phyloP scores from a whole-genome alignment of 2,329 filamentous ascomycete genomes.

The Rutstroemia sydowiana region DNA sequence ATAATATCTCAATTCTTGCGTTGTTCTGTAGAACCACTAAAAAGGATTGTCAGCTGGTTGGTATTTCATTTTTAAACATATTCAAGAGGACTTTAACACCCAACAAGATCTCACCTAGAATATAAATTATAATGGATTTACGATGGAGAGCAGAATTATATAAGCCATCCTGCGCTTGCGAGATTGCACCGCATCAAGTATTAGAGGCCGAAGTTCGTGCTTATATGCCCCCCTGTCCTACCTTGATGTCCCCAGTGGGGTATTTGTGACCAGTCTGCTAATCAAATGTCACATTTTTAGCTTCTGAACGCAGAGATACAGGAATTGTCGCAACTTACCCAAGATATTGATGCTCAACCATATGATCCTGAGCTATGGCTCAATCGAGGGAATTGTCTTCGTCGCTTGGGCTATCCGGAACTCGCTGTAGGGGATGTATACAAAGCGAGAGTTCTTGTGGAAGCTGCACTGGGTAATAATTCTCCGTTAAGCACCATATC shows the following conservation, averaged over 20 bases:
- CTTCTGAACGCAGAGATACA: constrained; percentile 16
- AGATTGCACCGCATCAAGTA: constrained; percentile 16
- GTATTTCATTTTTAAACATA: too few relatives aligned
- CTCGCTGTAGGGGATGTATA: constrained; percentile 29
- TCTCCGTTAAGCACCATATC: constrained; percentile 23
- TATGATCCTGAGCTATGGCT: constrained; percentile 27
- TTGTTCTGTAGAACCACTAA: too few relatives aligned
- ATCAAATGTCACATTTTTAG: constrained; percentile 10
- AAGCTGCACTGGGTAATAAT: constrained; percentile 18
- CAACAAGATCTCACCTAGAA: too few relatives aligned
- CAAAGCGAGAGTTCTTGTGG: constrained; percentile 27
- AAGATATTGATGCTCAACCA: constrained; percentile 15
- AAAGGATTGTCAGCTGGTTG: too few relatives aligned
- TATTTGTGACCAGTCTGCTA: constrained; percentile 8
- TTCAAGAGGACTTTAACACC: too few relatives aligned
- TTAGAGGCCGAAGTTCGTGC: constrained; percentile 20
- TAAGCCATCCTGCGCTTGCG: constrained; percentile 20
- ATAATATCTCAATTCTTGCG: too few relatives aligned
- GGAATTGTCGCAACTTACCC: constrained; percentile 18
- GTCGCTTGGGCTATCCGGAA: constrained; percentile 27
- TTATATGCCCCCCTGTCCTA: not conserved
- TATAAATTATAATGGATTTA: constrained; percentile 12
- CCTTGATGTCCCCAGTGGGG: not conserved
- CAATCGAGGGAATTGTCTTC: constrained; percentile 21
- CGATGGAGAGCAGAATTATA: constrained; percentile 19